Evolutionary conservation across 176 grass and related monocot species (phyloP), one percentile per base, ranked within the genome.

Genomic region (Phoenix dactylifera): DNA sequence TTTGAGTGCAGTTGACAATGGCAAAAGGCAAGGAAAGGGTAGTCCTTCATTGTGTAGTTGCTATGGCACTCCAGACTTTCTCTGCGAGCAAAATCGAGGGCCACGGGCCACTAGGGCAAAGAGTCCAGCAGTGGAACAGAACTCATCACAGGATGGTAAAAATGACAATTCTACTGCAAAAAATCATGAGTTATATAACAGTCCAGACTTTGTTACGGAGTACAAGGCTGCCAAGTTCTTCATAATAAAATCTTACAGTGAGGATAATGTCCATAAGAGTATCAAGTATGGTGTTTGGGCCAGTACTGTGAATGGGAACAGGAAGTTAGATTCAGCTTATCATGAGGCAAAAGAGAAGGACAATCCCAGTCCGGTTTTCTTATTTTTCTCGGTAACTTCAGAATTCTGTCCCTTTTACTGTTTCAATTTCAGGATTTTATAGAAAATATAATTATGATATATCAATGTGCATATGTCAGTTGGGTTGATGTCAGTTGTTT

Each of bases 241-340:
- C 68, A 74, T 82, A 74, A 82, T 86, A 78, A 86, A 86, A 68
- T 86, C 83, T 52, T 86, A 86, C 74, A 82, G 74, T 4, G 78
- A 86, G 74, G 83, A 86, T 66, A 74, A 86, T 82, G 83, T 86
- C 69, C 83, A 86, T 74, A 74, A 65, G 74, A 86, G 83, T 66
- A 86, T 86, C 64, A 86, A 86, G 60, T 86, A 86, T 68, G 73
- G 54, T 74, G 83, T 86, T 67, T 86, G 83, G 83, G 78, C 83
- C 28, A 82, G 83, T 74, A 86, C 74, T 70, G 52, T 56, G 30
- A 78, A 75, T 1, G 83, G 83, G 44, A 86, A 86, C 60, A 82
- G 62, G 60, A 86, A 86, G 61, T 67, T 86, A 52, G 78, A 86
- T 78, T 78, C 83, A 20, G 74, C 83, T 74, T 82, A 74, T 65